These are phyloP conservation scores for Chlamydomonas incerta DNA, from an alignment of 139 green algal genomes.

Conservation along the genomic window DNA sequence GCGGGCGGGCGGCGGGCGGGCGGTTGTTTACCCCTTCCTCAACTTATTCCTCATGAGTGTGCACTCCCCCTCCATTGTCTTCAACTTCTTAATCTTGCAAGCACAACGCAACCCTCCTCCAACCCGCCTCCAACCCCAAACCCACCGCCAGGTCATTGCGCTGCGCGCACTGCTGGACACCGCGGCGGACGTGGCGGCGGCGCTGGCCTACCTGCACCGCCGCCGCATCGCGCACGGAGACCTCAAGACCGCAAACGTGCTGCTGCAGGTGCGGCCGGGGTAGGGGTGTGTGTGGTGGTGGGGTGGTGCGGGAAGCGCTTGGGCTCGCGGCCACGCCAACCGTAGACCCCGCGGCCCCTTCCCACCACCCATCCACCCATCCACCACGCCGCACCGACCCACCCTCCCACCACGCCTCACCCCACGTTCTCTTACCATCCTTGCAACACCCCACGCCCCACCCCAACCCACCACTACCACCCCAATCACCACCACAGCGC, in stretches of 20 bases:
- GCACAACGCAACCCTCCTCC: too few species aligned
- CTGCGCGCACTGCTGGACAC: conserved; percentile 46
- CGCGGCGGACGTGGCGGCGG: conserved; percentile 63
- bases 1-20: too few species aligned
- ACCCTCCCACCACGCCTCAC: not conserved
- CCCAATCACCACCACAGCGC: too few species aligned
- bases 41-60: too few species aligned
- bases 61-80: too few species aligned
- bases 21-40: too few species aligned
- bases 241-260: conserved; percentile 56
- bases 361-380: too few species aligned
- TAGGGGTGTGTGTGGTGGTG: not conserved
- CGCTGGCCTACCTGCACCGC: conserved; percentile 74
- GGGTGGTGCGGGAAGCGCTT: not conserved
- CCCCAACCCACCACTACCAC: not conserved
- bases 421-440: not conserved
- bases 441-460: not conserved
- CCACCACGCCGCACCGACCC: too few species aligned
- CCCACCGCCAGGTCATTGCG: conserved; percentile 6
- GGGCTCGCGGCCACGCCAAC: too few species aligned
- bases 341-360: too few species aligned
- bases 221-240: conserved; percentile 73
- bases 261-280: conserved; percentile 15
- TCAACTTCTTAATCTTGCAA: too few species aligned
- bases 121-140: not conserved